Conservation (phyloP, 805 yeast genomes). For the Nakazawaea holstii region DNA sequence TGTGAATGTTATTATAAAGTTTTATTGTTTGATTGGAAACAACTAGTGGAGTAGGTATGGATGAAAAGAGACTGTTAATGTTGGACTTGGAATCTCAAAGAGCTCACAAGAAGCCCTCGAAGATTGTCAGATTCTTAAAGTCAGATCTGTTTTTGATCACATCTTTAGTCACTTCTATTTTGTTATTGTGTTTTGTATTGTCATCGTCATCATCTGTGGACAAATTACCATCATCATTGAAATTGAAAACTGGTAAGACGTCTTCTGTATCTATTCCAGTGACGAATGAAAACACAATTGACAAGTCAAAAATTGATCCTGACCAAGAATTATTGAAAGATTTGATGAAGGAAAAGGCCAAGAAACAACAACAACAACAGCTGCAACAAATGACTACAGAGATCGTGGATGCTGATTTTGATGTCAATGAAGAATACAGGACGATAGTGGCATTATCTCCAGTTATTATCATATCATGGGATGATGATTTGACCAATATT, state of each 20-base stretch:
- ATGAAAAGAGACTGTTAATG: background rate
- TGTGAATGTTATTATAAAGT: too few species aligned
- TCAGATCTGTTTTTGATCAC: slow-evolving; percentile 2
- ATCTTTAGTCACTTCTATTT: slow-evolving; percentile 1
- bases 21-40: too few species aligned
- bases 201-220: background rate
- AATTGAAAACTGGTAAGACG: too few species aligned
- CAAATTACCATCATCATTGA: too few species aligned
- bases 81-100: background rate
- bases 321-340: slow-evolving; percentile 2
- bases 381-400: background rate
- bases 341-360: background rate
- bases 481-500: slow-evolving; percentile 15
- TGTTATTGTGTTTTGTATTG: slow-evolving; percentile 1
- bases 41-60: background rate
- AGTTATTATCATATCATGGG: slow-evolving; percentile 22
- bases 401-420: slow-evolving; percentile 1
- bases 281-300: slow-evolving; percentile 6
- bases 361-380: background rate
- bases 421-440: slow-evolving; percentile 23
- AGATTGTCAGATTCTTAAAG: background rate
- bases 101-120: background rate
- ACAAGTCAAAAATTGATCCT: background rate
- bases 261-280: background rate
- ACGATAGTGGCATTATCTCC: slow-evolving; percentile 30